These are phyloP conservation scores for Sarocladiaceae sp. DNA, from an alignment of 2,329 filamentous ascomycete species.

Conservation along the genomic window DNA sequence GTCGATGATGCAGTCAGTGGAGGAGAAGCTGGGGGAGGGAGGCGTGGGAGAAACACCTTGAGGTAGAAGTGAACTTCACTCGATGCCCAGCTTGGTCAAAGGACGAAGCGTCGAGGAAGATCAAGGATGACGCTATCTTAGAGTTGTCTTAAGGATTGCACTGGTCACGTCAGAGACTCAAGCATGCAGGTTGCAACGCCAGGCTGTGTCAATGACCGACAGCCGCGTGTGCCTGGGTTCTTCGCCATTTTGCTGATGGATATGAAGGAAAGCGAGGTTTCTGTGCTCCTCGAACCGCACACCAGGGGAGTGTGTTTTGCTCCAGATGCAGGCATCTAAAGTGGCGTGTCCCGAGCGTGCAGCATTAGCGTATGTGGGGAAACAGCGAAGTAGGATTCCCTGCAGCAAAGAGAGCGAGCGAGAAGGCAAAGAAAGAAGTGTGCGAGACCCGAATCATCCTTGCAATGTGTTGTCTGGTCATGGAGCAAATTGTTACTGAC, in stretches of 20 bases:
- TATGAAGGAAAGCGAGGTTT: constrained; percentile 7
- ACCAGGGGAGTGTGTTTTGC: not conserved
- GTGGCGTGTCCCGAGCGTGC: not conserved
- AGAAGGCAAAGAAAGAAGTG: too few species aligned
- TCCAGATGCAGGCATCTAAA: too few species aligned
- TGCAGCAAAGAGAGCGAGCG: too few species aligned
- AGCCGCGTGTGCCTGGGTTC: not conserved
- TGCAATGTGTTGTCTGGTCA: too few species aligned
- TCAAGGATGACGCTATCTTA: too few species aligned
- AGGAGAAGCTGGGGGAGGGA: not conserved
- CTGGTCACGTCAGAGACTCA: not conserved
- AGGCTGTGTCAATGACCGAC: not conserved
- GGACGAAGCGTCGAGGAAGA: too few species aligned
- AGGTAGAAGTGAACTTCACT: too few species aligned
- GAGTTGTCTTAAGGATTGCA: not conserved
- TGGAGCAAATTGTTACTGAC: too few species aligned
- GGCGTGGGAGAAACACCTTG: too few species aligned
- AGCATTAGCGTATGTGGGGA: constrained; percentile 7
- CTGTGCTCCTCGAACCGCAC: not conserved
- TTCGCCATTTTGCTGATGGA: not conserved
- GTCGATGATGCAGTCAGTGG: not conserved
- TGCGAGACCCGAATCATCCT: too few species aligned
- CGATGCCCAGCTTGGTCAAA: too few species aligned
- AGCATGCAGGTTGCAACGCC: not conserved
- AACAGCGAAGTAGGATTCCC: not conserved